These are phyloP conservation scores for Xerocomus potaroensis DNA, from an alignment of 768 basidiomycete genomes.

Conservation along the genomic window DNA sequence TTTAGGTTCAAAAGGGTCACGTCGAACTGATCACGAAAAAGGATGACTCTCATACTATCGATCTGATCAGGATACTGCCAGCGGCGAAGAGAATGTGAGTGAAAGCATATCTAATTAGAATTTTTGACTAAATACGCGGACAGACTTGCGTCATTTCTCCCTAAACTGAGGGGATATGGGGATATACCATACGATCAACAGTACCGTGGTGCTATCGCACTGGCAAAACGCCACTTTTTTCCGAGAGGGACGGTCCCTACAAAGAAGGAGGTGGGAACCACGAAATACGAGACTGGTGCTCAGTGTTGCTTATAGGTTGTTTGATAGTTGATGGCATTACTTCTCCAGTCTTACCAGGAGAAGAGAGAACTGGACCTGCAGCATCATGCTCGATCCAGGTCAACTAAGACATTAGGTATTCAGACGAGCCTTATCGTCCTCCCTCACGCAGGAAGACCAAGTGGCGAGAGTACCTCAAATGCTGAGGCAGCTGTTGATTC, in stretches of 20 bases:
- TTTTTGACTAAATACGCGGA: neutral
- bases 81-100: constrained; percentile 22
- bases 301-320: constrained; percentile 1
- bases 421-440: constrained; percentile 19
- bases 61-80: constrained; percentile 24
- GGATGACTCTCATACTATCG: constrained; percentile 13
- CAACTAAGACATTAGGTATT: constrained; percentile 15
- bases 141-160: constrained; percentile 27
- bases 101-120: neutral
- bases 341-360: constrained; percentile 25
- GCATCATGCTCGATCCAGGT: neutral
- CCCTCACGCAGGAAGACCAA: neutral
- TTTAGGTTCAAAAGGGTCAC: constrained; percentile 26
- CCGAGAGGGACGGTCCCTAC: constrained; percentile 20
- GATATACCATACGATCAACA: constrained; percentile 24
- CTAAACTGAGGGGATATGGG: constrained; percentile 27
- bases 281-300: neutral
- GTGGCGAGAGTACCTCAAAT: neutral
- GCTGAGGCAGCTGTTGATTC: neutral
- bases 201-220: constrained; percentile 26
- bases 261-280: constrained; percentile 23
- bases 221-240: constrained; percentile 28
- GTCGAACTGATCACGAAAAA: constrained; percentile 17
- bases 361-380: constrained; percentile 9
- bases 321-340: constrained; percentile 19